Base-by-base conservation (phyloP, 768 basidiomycete species). In the Amylocystis lapponica region DNA sequence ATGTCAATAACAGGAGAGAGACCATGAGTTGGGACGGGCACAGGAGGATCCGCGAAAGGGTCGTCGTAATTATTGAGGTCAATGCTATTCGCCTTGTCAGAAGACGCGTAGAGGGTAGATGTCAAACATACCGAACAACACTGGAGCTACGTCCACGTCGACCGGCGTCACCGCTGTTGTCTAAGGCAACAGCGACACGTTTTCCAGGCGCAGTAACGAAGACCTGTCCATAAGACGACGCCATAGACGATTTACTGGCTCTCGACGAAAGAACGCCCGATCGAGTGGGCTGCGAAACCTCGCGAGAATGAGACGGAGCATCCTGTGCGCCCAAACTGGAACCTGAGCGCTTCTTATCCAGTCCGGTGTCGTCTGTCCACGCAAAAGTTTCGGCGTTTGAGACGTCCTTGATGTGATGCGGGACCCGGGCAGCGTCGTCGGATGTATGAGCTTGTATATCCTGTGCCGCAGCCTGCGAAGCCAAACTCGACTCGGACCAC, bases 1-100 rank as follows among this genome's bases (percentile, higher is more conserved):
- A 67, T 63, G 36, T 50, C 40, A 3, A 47, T 47, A n/a, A 57
- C 52, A 4, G 59, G 53, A n/a, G 55, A 56, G 8, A 59, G 50
- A 3, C 50, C 46, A 20, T 46, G 36, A 9, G 20, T 11, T 22
- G 5, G 17, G 43, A 43, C 14, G 27, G 3, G 32, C 17, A n/a
- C 46, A 4, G 53, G 51, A 20, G 56, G 57, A 47, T 57, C 58
- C 12, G 57, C 60, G 40, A 60, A 62, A 1, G 60, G 60, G 39
- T 60, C 54, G 14, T 49, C 50, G 36, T 43, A 48, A 3, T 57
- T 56, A n/a, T 51, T 49, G 16, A 55, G 40, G 12, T 51, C 43
- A 4, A 53, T 46, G 20, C 54, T 54, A 31, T 17, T 12, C 3
- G 37, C 40, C 13, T 37, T 44, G 14, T 27, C 4, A 6, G 8